Percentiles rank a stretch among this genome's conserved stretches.
Evolutionary conservation across 2,329 filamentous ascomycete species (phyloP).

Genomic region (Ophiocordyceps polyrhachis-furcata): DNA sequence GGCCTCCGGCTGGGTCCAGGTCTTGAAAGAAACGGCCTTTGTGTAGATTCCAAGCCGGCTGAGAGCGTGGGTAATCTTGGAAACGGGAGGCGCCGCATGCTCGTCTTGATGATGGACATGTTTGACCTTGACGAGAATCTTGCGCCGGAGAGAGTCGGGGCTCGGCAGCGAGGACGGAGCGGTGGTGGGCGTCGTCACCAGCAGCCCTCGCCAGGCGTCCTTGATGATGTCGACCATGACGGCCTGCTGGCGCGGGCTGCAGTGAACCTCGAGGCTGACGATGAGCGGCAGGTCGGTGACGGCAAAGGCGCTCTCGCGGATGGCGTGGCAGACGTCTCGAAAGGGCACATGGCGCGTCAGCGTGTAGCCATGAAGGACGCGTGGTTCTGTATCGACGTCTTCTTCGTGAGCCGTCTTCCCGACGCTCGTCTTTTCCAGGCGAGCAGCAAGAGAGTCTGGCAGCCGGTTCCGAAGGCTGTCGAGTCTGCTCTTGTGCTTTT

Average conservation of each 20-base stretch:
- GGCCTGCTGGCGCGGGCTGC: conserved; percentile 59
- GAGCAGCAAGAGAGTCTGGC: conserved; percentile 21
- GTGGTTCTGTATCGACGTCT: conserved; percentile 39
- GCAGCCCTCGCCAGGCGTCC: conserved; percentile 56
- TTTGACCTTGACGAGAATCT: conserved; percentile 75
- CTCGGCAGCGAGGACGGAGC: conserved; percentile 39
- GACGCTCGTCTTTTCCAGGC: conserved; percentile 29
- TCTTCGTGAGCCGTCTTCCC: conserved; percentile 13
- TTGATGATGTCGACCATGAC: conserved; percentile 87
- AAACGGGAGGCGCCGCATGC: conserved; percentile 23
- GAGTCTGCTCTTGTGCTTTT: conserved; percentile 37
- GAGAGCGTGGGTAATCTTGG: conserved; percentile 54
- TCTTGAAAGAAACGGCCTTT: conserved; percentile 64
- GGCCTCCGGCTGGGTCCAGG: conserved; percentile 53
- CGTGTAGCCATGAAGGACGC: conserved; percentile 76
- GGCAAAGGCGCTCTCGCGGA: conserved; percentile 61
- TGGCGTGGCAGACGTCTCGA: conserved; percentile 64
- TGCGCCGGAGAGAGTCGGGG: conserved; percentile 50
- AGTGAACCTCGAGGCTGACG: conserved; percentile 86
- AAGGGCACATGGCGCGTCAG: conserved; percentile 80
- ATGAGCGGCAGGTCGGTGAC: conserved; percentile 69
- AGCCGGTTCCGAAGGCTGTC: conserved; percentile 44
- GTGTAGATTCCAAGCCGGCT: conserved; percentile 69
- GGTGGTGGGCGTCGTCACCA: conserved; percentile 38
- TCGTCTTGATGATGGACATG: conserved; percentile 28